phyloP scores from a whole-genome alignment of 2,329 filamentous ascomycete species.

The Aspergillus brasiliensis region DNA sequence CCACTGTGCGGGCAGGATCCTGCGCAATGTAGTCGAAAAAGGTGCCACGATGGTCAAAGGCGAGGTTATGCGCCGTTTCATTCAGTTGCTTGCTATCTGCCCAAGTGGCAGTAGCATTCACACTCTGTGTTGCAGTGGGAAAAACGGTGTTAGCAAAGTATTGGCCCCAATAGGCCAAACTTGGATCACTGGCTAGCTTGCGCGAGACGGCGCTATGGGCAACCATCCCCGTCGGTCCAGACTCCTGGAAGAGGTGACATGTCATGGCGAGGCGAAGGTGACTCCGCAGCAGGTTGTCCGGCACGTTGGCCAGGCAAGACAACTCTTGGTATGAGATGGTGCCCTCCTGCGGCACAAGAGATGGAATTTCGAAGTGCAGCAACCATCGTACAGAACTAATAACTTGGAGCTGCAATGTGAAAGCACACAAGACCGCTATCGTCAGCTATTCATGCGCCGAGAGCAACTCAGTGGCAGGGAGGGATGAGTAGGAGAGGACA shows the following conservation, averaged over 20 bases:
- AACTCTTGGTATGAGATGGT: conserved; percentile 30
- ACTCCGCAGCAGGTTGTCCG: conserved; percentile 26
- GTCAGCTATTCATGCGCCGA: not conserved
- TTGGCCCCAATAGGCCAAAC: conserved; percentile 53
- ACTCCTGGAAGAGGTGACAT: conserved; percentile 58
- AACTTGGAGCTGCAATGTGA: not conserved
- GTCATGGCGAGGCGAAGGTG: conserved; percentile 61
- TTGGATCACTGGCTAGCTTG: conserved; percentile 37
- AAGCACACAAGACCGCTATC: too few relatives aligned
- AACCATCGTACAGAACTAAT: conserved; percentile 28
- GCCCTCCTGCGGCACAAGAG: conserved; percentile 27
- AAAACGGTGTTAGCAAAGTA: conserved; percentile 45
- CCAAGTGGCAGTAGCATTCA: conserved; percentile 26
- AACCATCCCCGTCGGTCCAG: conserved; percentile 49
- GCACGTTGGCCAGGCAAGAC: conserved; percentile 25
- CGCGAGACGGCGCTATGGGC: conserved; percentile 59
- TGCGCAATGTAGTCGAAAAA: conserved; percentile 37
- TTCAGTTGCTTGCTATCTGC: conserved; percentile 20
- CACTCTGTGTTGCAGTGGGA: conserved; percentile 18
- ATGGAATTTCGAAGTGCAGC: conserved; percentile 32
- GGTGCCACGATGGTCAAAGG: conserved; percentile 27
- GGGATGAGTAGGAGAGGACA: too few relatives aligned
- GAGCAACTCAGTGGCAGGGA: not conserved
- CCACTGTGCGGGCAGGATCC: conserved; percentile 41
- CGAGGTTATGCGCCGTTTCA: conserved; percentile 31